phyloP scores from a whole-genome alignment of 805 yeast genomes.

The Saccharomycopsis lassenensis region DNA sequence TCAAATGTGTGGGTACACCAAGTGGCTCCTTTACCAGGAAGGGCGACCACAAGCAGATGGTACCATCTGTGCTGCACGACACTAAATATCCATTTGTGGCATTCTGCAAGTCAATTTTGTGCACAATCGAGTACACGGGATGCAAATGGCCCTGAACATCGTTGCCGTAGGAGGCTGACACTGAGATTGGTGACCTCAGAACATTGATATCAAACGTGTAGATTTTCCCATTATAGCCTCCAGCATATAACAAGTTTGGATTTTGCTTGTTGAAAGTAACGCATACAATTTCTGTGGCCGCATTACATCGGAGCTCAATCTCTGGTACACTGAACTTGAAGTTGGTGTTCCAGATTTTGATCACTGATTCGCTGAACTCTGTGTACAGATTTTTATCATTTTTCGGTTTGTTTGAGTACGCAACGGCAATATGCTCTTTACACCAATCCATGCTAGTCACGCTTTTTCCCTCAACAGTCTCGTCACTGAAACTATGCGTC shows the following conservation, averaged over 20 bases:
- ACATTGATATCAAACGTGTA: slow-evolving; percentile 30
- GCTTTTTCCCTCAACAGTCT: too few species aligned
- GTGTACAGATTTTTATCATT: neutral
- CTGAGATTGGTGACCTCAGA: slow-evolving; percentile 3
- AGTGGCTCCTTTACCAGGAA: slow-evolving; percentile 22
- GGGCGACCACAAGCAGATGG: slow-evolving; percentile 24
- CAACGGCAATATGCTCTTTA: slow-evolving; percentile 4
- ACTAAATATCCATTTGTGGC: slow-evolving; percentile 18
- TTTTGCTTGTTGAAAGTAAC: slow-evolving; percentile 26
- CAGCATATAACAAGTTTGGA: slow-evolving; percentile 28
- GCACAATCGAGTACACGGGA: slow-evolving; percentile 11
- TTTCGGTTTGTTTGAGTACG: neutral
- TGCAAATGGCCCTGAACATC: slow-evolving; percentile 6
- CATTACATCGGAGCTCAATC: slow-evolving; percentile 23
- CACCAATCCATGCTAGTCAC: too few species aligned
- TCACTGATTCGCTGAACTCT: slow-evolving; percentile 25
- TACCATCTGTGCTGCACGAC: slow-evolving; percentile 25
- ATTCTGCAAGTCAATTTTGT: slow-evolving; percentile 1
- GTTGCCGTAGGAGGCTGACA: neutral
- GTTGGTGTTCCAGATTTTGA: slow-evolving; percentile 24
- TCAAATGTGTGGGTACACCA: slow-evolving; percentile 19
- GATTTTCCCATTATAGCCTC: slow-evolving; percentile 29
- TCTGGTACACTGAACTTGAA: slow-evolving; percentile 22
- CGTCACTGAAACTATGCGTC: too few species aligned
- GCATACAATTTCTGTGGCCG: slow-evolving; percentile 25